A percentile compares a stretch with the other conserved stretches of the same genome.
phyloP scores from a whole-genome alignment of 495 filamentous ascomycete genomes.

The Paragyromitra xinjiangensis region DNA sequence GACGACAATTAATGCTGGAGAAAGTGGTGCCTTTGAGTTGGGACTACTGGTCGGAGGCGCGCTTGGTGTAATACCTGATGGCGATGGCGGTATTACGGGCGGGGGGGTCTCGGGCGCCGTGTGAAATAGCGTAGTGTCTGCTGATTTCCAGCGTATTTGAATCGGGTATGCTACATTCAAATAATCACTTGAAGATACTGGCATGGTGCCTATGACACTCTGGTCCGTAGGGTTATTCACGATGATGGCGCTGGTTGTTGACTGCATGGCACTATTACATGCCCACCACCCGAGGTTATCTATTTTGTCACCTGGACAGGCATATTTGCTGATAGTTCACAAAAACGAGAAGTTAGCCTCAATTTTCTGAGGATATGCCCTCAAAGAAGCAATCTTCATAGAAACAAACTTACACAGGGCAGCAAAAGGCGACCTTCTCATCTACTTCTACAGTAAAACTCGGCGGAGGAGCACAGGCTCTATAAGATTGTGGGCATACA shows the following conservation, averaged over 20 bases:
- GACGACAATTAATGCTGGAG: neutral
- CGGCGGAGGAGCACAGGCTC: slow-evolving; percentile 17
- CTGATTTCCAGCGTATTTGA: slow-evolving; percentile 14
- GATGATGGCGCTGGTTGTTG: neutral
- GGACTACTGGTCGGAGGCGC: neutral
- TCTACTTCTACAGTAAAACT: slow-evolving; percentile 5
- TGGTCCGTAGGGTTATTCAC: slow-evolving; percentile 13
- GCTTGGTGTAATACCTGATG: neutral
- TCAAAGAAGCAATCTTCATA: neutral
- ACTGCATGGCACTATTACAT: slow-evolving; percentile 7
- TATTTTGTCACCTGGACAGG: neutral
- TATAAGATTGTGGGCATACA: slow-evolving; percentile 25
- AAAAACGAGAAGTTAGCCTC: neutral
- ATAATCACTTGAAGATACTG: neutral
- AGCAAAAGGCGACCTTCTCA: slow-evolving; percentile 14
- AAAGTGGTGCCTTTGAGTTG: neutral
- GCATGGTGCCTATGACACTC: neutral
- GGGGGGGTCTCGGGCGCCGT: neutral
- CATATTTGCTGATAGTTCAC: neutral
- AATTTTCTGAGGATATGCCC: neutral
- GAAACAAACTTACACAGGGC: slow-evolving; percentile 3
- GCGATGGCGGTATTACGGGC: neutral
- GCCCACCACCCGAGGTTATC: slow-evolving; percentile 16
- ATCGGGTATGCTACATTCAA: slow-evolving; percentile 13
- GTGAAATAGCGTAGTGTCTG: slow-evolving; percentile 1